Evolutionary conservation across 768 basidiomycete species (phyloP).

Genomic region (Suillus variegatus): DNA sequence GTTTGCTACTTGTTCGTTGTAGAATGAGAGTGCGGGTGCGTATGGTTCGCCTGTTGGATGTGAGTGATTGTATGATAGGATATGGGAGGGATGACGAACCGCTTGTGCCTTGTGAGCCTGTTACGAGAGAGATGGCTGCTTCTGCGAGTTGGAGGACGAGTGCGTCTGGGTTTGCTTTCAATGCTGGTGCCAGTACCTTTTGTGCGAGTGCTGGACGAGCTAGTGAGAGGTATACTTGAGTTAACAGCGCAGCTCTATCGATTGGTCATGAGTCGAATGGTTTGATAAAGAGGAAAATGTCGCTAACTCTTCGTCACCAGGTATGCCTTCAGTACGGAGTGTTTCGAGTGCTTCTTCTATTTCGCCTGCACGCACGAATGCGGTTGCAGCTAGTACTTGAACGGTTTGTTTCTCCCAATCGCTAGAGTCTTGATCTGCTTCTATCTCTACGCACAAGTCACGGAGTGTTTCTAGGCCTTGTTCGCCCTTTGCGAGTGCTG

Average conservation of each 20-base stretch:
- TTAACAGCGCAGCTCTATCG: constrained; percentile 73
- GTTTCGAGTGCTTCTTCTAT: constrained; percentile 93
- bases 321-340: constrained; percentile 65
- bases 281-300: constrained; percentile 1
- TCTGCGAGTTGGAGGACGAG: constrained; percentile 89
- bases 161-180: constrained; percentile 88
- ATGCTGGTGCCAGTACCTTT: constrained; percentile 80
- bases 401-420: constrained; percentile 74
- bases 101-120: constrained; percentile 67
- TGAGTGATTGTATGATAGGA: not conserved
- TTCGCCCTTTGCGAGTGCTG: constrained; percentile 66
- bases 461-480: constrained; percentile 78
- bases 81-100: constrained; percentile 11
- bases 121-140: constrained; percentile 74
- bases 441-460: constrained; percentile 85
- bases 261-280: constrained; percentile 1
- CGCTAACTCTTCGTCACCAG: constrained; percentile 87
- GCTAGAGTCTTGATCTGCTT: constrained; percentile 69
- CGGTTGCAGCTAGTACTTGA: constrained; percentile 81
- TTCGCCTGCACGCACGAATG: constrained; percentile 82
- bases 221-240: constrained; percentile 90
- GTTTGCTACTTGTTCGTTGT: constrained; percentile 82
- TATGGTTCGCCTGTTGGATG: constrained; percentile 30
- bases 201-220: constrained; percentile 85
- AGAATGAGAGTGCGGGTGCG: constrained; percentile 57